Conservation (phyloP, 192 early-diverging fungal genomes). For the Phlyctochytrium planicorne region DNA sequence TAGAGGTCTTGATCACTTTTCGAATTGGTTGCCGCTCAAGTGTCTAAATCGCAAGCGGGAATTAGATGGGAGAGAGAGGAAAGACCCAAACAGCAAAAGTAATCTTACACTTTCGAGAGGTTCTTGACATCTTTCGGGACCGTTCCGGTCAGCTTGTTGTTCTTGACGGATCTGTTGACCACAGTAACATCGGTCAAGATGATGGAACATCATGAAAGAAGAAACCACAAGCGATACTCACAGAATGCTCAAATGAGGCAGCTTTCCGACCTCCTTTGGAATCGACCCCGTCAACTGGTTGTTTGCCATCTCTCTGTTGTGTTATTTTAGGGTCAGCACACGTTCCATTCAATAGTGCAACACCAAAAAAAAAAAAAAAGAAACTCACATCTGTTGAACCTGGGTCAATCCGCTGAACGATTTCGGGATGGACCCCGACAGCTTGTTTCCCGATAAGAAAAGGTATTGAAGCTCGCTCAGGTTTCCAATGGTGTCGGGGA, state of each 20-base stretch:
- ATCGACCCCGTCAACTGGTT: neutral
- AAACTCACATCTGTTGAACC: neutral
- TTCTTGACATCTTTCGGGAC: conserved; percentile 16
- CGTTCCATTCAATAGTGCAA: too few relatives aligned
- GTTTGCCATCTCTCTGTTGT: neutral
- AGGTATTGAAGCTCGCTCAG: neutral
- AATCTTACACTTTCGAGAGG: conserved; percentile 6
- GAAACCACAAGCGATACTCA: neutral
- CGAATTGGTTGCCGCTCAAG: too few relatives aligned
- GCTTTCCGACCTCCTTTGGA: neutral
- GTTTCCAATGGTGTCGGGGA: too few relatives aligned
- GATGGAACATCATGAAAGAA: neutral
- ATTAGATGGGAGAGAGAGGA: too few relatives aligned
- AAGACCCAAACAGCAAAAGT: too few relatives aligned
- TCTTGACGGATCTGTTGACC: neutral
- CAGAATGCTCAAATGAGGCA: neutral
- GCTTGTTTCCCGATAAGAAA: neutral
- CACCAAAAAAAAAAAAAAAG: neutral
- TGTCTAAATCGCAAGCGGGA: too few relatives aligned
- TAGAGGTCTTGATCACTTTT: too few relatives aligned
- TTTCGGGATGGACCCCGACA: neutral
- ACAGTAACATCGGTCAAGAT: neutral
- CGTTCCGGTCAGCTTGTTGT: conserved; percentile 10
- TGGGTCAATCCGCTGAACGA: neutral
- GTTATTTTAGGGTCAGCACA: neutral